Conservation (phyloP, 179 eudicot genomes). For the Spinacia oleracea region DNA sequence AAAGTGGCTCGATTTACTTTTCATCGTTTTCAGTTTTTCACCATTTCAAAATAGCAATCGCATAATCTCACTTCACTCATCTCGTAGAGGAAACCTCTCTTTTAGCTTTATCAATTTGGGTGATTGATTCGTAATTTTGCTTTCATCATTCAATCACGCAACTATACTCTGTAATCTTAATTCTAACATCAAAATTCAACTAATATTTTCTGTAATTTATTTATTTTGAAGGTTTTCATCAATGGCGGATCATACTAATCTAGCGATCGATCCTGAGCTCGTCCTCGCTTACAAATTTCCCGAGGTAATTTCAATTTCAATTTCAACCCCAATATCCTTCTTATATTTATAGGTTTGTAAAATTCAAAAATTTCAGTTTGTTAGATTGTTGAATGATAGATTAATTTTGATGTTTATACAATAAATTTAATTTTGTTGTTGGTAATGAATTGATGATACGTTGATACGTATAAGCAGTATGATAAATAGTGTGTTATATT, state of each 20-base stretch:
- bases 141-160: neutral
- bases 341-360: neutral
- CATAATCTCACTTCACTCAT: neutral
- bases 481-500: too few relatives aligned
- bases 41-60: neutral
- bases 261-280: slow-evolving; percentile 60
- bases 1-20: too few relatives aligned
- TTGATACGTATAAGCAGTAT: too few relatives aligned
- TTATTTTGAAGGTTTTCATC: neutral
- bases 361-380: neutral
- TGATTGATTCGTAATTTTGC: neutral
- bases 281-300: slow-evolving; percentile 64
- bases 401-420: neutral
- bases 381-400: neutral
- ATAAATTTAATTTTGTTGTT: neutral
- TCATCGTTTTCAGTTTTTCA: too few relatives aligned
- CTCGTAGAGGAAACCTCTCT: too few relatives aligned
- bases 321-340: too few relatives aligned
- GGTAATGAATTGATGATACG: too few relatives aligned
- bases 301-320: slow-evolving; percentile 39
- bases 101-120: neutral
- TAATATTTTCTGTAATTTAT: neutral
- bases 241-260: slow-evolving; percentile 20
- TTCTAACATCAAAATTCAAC: neutral
- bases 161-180: neutral